These are phyloP conservation scores for Aspergillus arachidicola DNA, from an alignment of 2,329 filamentous ascomycete genomes.

Conservation along the genomic window DNA sequence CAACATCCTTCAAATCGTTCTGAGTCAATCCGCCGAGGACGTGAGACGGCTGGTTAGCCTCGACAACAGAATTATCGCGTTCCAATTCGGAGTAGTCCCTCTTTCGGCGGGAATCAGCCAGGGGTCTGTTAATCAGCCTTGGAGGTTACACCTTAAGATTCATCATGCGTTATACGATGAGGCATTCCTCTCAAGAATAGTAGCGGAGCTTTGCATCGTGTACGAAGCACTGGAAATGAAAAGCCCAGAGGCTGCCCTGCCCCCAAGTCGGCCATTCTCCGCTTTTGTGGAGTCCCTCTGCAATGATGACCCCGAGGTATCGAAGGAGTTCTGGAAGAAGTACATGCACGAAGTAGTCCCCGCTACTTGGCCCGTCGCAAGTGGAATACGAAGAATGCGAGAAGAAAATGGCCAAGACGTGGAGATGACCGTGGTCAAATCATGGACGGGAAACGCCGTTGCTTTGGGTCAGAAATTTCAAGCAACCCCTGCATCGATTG, in stretches of 20 bases:
- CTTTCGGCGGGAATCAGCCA: not conserved
- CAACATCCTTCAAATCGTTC: not conserved
- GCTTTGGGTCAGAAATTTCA: not conserved
- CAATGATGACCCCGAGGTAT: not conserved
- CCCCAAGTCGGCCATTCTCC: not conserved
- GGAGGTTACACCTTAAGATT: not conserved
- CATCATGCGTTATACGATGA: not conserved
- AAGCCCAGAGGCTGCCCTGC: not conserved
- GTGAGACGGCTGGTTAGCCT: not conserved
- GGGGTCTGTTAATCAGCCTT: not conserved
- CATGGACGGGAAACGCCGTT: not conserved
- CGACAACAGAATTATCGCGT: not conserved
- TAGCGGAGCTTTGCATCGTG: not conserved
- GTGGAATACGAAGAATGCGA: not conserved
- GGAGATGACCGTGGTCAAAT: not conserved
- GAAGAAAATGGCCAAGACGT: not conserved
- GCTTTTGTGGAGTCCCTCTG: not conserved
- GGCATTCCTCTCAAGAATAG: not conserved
- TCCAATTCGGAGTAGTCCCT: not conserved
- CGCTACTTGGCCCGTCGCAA: not conserved
- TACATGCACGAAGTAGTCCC: not conserved
- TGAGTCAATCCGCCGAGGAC: not conserved
- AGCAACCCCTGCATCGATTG: not conserved
- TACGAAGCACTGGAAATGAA: not conserved
- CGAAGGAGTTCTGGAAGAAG: not conserved